Percentiles rank a stretch among this genome's conserved stretches.
Evolutionary conservation across 106 monocot genomes (phyloP).

Genomic region (Cymbidium sinense): DNA sequence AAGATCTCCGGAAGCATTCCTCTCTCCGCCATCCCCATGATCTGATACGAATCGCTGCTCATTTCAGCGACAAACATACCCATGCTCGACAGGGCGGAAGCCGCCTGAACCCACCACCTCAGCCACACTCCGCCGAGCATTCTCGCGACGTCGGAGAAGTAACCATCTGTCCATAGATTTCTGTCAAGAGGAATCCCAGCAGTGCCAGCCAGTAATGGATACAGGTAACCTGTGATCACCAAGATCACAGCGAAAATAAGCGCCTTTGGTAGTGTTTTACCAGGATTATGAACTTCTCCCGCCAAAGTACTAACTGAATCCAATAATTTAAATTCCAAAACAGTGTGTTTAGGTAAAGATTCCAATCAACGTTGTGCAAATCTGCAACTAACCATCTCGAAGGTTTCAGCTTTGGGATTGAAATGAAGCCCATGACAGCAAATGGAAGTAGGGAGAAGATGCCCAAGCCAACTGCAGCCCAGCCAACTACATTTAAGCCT

Average conservation of each 20-base stretch:
- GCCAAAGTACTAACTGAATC: conserved; percentile 40
- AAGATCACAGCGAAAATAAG: conserved; percentile 28
- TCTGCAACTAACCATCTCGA: no score
- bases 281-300: no score
- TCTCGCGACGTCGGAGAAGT: no score
- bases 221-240: conserved; percentile 11
- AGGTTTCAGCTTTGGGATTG: no score
- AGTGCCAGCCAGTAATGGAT: no score
- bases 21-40: conserved; percentile 38
- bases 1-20: conserved; percentile 41
- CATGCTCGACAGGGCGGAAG: no score
- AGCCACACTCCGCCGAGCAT: no score
- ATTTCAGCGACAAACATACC: no score
- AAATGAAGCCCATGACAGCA: no score
- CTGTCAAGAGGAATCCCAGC: no score
- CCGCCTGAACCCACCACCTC: no score
- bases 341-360: conserved; percentile 33
- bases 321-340: conserved; percentile 47
- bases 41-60: conserved; percentile 30
- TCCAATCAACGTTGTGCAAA: conserved; percentile 38
- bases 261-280: conserved; percentile 32
- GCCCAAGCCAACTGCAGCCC: conserved; percentile 31
- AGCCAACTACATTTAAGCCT: conserved; percentile 41
- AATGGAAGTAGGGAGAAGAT: conserved; percentile 37
- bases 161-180: no score